Percentiles rank a stretch among this genome's conserved stretches.
Evolutionary conservation across 2,329 filamentous ascomycete genomes (phyloP).

Genomic region (Colletotrichum chrysophilum): DNA sequence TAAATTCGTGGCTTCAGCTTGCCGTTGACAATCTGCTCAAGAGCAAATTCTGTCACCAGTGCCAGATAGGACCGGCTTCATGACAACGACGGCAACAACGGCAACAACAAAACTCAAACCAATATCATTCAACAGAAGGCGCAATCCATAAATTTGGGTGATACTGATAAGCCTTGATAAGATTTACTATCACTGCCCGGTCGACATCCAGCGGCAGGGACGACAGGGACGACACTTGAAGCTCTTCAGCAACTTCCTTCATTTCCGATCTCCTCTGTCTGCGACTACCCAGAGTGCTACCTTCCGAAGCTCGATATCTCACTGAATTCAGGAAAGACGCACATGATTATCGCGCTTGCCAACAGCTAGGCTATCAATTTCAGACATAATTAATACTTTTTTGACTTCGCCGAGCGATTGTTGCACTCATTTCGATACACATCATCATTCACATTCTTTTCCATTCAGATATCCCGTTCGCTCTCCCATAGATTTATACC

Average conservation of each 20-base stretch:
- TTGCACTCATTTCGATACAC: neutral
- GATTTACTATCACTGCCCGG: rapidly evolving
- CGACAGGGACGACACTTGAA: neutral
- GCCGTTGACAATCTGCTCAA: neutral
- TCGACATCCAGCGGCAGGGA: neutral
- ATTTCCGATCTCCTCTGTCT: neutral
- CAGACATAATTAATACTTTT: neutral
- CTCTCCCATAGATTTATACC: neutral
- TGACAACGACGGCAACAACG: rapidly evolving
- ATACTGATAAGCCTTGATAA: neutral
- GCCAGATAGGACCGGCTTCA: neutral
- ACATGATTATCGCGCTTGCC: neutral
- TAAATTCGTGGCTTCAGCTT: rapidly evolving
- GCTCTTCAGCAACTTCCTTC: neutral
- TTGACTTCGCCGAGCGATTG: neutral
- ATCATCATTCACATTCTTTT: neutral
- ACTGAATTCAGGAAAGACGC: neutral
- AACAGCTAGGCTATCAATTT: rapidly evolving
- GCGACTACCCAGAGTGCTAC: neutral
- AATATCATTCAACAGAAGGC: neutral
- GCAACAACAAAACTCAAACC: neutral
- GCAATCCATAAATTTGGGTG: rapidly evolving
- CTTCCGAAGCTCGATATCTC: rapidly evolving
- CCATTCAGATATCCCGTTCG: neutral
- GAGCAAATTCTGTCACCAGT: rapidly evolving